Evolutionary conservation across 345 rosid species (phyloP).

Genomic region (Microcos paniculata): DNA sequence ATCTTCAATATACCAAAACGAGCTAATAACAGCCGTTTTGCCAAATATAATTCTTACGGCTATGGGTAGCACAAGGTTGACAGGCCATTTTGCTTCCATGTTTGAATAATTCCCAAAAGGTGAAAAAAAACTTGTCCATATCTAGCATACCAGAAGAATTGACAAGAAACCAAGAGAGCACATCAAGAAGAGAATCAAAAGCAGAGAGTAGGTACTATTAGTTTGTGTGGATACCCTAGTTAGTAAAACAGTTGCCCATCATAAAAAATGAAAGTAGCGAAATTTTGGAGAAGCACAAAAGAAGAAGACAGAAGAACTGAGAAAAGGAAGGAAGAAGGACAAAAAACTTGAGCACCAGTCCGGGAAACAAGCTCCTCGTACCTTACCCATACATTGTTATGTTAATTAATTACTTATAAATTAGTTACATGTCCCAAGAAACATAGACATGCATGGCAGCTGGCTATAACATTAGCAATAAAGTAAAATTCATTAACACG

Average conservation of each 20-base stretch:
- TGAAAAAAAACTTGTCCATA: background rate
- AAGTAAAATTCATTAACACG: background rate
- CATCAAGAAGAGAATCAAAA: constrained; percentile 27
- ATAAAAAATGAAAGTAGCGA: constrained; percentile 12
- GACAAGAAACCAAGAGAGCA: constrained; percentile 13
- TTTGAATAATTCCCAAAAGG: background rate
- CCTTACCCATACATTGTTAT: background rate
- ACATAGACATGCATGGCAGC: constrained; percentile 26
- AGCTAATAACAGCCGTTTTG: too few relatives aligned
- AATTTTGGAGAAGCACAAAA: constrained; percentile 8
- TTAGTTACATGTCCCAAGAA: constrained; percentile 15
- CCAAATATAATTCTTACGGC: too few relatives aligned
- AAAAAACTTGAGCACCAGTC: background rate
- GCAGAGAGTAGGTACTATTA: constrained; percentile 10
- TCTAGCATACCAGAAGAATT: background rate
- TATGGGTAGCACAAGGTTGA: background rate
- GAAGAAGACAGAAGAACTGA: background rate
- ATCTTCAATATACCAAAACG: background rate
- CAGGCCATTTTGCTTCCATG: constrained; percentile 2
- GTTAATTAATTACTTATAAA: constrained; percentile 1
- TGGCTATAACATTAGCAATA: background rate
- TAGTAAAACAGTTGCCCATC: constrained; percentile 19
- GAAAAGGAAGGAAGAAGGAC: background rate
- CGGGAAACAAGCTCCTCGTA: background rate
- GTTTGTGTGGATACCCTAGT: constrained; percentile 15